Conservation (phyloP, 1,284 basidiomycete genomes). For the Sanghuangporus sanghuang region DNA sequence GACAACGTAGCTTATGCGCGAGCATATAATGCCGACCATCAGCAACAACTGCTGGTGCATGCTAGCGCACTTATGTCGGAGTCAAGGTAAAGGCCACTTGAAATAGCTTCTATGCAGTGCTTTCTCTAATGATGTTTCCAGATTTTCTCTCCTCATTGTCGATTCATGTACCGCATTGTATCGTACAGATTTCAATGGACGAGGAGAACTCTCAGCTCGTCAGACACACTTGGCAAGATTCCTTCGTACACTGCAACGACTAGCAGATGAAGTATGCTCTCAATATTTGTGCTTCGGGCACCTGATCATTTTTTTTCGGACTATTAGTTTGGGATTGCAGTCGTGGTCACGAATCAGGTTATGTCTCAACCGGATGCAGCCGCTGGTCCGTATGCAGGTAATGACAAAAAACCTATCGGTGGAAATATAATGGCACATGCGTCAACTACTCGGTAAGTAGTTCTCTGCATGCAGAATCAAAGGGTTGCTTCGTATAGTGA, state of each 20-base stretch:
- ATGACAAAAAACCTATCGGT: constrained; percentile 97
- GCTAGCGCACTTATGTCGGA: constrained; percentile 98
- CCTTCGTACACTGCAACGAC: constrained; percentile 84
- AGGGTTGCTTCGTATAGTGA: neutral
- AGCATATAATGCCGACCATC: constrained; percentile 99
- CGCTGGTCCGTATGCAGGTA: constrained; percentile 82
- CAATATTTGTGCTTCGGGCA: neutral
- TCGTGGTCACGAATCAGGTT: constrained; percentile 97
- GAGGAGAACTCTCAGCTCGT: constrained; percentile 92
- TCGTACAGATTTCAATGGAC: constrained; percentile 92
- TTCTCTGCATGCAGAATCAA: neutral
- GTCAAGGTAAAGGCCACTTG: constrained; percentile 62
- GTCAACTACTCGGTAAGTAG: constrained; percentile 77
- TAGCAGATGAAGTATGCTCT: constrained; percentile 85
- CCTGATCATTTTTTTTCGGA: neutral
- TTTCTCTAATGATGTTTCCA: constrained; percentile 29
- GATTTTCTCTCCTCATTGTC: constrained; percentile 94
- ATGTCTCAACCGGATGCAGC: constrained; percentile 96
- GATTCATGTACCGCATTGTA: constrained; percentile 97
- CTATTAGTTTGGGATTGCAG: constrained; percentile 88
- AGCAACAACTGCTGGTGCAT: constrained; percentile 84
- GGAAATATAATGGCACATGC: constrained; percentile 97
- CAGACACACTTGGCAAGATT: constrained; percentile 99
- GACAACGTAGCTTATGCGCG: constrained; percentile 99
- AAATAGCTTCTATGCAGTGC: neutral